A percentile compares a stretch with the other conserved stretches of the same genome.
Conservation (phyloP, 2,329 filamentous ascomycete species). For the Pleurostoma richardsiae region DNA sequence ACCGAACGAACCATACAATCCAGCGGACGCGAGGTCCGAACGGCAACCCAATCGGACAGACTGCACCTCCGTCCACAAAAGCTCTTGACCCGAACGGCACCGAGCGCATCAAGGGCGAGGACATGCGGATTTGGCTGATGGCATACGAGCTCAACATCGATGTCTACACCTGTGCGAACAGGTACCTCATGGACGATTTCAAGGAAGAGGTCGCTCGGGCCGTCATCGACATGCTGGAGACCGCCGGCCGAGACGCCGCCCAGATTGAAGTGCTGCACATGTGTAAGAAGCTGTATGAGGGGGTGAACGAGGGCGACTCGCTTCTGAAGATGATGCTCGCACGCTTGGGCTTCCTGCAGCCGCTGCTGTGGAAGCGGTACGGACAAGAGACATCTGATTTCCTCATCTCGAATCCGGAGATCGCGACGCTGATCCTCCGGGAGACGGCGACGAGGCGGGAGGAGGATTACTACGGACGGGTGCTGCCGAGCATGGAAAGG, state of each 20-base stretch:
- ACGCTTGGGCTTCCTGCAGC: slow-evolving; percentile 41
- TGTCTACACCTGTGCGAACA: slow-evolving; percentile 43
- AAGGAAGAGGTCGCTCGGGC: slow-evolving; percentile 33
- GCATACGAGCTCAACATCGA: slow-evolving; percentile 41
- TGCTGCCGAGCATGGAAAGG: slow-evolving; percentile 39
- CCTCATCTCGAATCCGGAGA: slow-evolving; percentile 36
- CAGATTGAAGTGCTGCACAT: slow-evolving; percentile 35
- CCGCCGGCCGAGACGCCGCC: slow-evolving; percentile 34
- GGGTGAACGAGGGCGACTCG: slow-evolving; percentile 34
- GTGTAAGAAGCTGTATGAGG: slow-evolving; percentile 35
- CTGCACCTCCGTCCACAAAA: slow-evolving; percentile 7
- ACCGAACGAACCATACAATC: slow-evolving; percentile 1
- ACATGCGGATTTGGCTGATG: slow-evolving; percentile 41
- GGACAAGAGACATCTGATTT: slow-evolving; percentile 36
- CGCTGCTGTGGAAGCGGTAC: slow-evolving; percentile 33
- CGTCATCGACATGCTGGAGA: slow-evolving; percentile 40
- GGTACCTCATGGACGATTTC: slow-evolving; percentile 41
- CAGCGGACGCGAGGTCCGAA: slow-evolving; percentile 6
- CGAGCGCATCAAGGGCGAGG: slow-evolving; percentile 34
- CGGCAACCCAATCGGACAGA: slow-evolving; percentile 5
- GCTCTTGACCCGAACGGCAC: slow-evolving; percentile 12
- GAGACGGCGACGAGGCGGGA: slow-evolving; percentile 40
- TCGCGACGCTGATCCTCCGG: slow-evolving; percentile 38
- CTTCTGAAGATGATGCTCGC: slow-evolving; percentile 44
- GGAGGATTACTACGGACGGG: slow-evolving; percentile 24